These are phyloP conservation scores for Ophiostoma triangulosporum DNA, from an alignment of 2,329 filamentous ascomycete genomes.

Conservation along the genomic window DNA sequence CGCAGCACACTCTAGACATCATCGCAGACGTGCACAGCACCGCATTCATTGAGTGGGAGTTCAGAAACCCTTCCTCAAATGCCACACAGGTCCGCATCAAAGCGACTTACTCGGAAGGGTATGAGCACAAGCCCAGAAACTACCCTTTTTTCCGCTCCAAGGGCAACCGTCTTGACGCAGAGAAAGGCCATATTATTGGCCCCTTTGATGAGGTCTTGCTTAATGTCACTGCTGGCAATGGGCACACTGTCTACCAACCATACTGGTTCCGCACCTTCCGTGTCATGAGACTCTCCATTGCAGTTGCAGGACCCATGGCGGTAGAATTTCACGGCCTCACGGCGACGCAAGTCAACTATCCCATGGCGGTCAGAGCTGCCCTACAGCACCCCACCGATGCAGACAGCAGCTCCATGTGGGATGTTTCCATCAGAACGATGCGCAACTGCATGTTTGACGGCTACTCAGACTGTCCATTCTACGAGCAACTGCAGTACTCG, in stretches of 20 bases:
- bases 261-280: conserved; percentile 29
- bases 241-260: conserved; percentile 20
- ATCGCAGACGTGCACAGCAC: conserved; percentile 19
- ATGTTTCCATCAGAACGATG: conserved; percentile 20
- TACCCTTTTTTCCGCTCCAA: conserved; percentile 28
- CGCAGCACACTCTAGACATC: conserved; percentile 16
- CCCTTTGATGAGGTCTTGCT: conserved; percentile 23
- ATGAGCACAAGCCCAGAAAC: conserved; percentile 21
- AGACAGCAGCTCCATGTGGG: conserved; percentile 14
- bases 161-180: conserved; percentile 22
- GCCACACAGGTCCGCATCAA: conserved; percentile 12
- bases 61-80: neutral
- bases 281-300: conserved; percentile 20
- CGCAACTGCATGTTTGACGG: conserved; percentile 24
- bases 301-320: conserved; percentile 11
- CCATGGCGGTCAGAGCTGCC: conserved; percentile 19
- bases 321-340: conserved; percentile 16
- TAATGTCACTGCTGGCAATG: conserved; percentile 11
- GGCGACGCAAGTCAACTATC: conserved; percentile 24
- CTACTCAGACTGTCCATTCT: conserved; percentile 24
- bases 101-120: conserved; percentile 21
- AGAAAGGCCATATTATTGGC: conserved; percentile 17
- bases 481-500: conserved; percentile 22
- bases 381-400: conserved; percentile 12
- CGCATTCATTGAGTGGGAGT: conserved; percentile 16